These are phyloP conservation scores for Aphanocladium album DNA, from an alignment of 2,329 filamentous ascomycete species.

Conservation along the genomic window DNA sequence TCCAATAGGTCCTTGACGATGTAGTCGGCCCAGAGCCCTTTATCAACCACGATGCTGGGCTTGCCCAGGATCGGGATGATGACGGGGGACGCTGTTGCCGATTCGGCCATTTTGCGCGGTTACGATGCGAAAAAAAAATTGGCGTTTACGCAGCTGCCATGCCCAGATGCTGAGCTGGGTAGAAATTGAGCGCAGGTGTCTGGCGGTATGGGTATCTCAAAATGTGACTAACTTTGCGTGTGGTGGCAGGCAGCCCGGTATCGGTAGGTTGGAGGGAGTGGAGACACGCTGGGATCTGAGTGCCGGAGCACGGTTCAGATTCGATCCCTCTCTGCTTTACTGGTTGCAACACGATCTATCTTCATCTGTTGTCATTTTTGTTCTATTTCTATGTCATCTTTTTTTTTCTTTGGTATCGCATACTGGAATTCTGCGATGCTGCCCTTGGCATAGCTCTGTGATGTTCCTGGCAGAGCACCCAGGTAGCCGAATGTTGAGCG, in stretches of 20 bases:
- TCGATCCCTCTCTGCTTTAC: not conserved
- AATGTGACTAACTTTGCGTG: constrained; percentile 7
- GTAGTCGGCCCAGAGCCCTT: constrained; percentile 80
- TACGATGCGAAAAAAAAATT: not conserved
- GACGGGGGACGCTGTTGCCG: constrained; percentile 36
- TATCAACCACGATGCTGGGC: constrained; percentile 87
- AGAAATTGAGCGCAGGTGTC: not conserved
- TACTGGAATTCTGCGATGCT: too few species aligned
- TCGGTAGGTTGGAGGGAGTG: constrained; percentile 3
- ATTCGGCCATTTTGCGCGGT: constrained; percentile 15
- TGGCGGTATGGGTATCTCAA: not conserved
- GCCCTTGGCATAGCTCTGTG: too few species aligned
- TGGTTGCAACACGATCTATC: not conserved
- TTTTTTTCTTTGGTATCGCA: too few species aligned
- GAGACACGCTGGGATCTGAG: not conserved
- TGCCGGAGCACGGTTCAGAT: not conserved
- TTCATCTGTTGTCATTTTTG: too few species aligned
- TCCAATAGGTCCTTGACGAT: constrained; percentile 75
- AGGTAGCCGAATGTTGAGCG: not conserved
- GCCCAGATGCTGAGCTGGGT: not conserved
- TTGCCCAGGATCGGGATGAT: constrained; percentile 78
- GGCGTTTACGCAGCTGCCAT: constrained; percentile 6
- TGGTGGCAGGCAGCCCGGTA: constrained; percentile 1
- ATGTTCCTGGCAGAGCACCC: too few species aligned
- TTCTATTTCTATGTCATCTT: too few species aligned